These are phyloP conservation scores for Monosporascus sp. DNA, from an alignment of 2,329 filamentous ascomycete genomes.

Conservation along the genomic window DNA sequence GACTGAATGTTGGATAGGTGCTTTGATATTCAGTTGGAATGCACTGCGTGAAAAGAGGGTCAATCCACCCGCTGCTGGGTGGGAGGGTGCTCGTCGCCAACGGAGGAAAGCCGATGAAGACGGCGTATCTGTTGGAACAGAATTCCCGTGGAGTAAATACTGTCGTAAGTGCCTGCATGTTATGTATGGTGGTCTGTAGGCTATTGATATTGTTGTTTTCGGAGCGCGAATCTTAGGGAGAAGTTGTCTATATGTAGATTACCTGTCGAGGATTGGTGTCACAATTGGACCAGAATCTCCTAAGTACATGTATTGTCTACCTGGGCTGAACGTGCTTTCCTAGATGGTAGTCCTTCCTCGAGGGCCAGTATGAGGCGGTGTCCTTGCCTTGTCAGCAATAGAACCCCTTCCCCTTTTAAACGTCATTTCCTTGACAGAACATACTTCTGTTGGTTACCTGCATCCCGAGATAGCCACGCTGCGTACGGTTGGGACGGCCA, in stretches of 20 bases:
- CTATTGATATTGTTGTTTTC: background rate
- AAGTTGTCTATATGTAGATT: background rate
- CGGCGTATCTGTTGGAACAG: slow-evolving; percentile 23
- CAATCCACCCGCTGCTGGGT: slow-evolving; percentile 26
- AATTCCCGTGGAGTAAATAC: slow-evolving; percentile 19
- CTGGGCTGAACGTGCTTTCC: too few species aligned
- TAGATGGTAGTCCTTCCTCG: too few species aligned
- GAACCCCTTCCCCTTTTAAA: too few species aligned
- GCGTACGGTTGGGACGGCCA: too few species aligned
- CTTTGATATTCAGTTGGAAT: slow-evolving; percentile 21
- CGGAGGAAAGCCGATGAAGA: slow-evolving; percentile 19
- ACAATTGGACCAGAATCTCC: too few species aligned
- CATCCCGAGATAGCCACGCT: too few species aligned
- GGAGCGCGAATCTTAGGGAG: background rate
- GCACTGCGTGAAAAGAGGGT: slow-evolving; percentile 24
- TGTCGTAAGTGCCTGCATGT: slow-evolving; percentile 22
- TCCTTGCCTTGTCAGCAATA: too few species aligned
- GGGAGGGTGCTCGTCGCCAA: slow-evolving; percentile 18
- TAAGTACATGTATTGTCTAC: too few species aligned
- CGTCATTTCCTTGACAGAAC: too few species aligned
- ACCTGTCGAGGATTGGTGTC: too few species aligned
- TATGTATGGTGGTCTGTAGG: background rate
- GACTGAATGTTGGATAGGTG: slow-evolving; percentile 22
- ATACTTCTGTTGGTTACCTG: too few species aligned
- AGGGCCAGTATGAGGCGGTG: too few species aligned